Conservation (phyloP, 75 land plant genomes). For the Selaginella moellendorffii region DNA sequence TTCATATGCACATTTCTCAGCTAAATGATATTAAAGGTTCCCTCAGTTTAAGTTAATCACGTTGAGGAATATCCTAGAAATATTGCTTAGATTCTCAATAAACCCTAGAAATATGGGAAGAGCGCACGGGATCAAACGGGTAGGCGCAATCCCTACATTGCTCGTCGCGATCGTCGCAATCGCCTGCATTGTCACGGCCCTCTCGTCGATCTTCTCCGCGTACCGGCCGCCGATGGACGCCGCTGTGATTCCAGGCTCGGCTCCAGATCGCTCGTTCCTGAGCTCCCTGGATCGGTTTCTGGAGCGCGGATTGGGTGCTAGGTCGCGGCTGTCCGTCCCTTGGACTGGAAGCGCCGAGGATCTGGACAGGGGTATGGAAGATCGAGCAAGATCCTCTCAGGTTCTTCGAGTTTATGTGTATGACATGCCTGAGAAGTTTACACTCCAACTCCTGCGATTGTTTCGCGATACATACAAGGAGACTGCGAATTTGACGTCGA, state of each 20-base stretch:
- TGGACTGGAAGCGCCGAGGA: neutral
- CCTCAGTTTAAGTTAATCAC: no score
- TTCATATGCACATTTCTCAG: no score
- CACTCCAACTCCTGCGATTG: conserved; percentile 66
- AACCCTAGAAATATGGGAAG: no score
- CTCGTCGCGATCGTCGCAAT: neutral
- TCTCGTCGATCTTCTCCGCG: neutral
- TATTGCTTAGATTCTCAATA: no score
- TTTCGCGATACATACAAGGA: conserved; percentile 53
- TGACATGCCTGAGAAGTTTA: conserved; percentile 85
- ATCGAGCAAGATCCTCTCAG: neutral
- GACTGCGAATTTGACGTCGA: conserved; percentile 76
- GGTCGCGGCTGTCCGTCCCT: neutral
- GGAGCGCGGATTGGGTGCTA: neutral
- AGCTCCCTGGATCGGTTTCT: neutral
- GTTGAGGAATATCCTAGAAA: no score
- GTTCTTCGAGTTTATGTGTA: conserved; percentile 63
- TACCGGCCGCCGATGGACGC: neutral
- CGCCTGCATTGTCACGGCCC: neutral
- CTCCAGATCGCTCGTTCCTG: neutral
- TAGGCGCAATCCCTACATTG: neutral
- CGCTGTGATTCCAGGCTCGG: no score
- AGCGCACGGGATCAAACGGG: neutral
- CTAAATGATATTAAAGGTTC: no score
- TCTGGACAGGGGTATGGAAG: neutral